Base-by-base conservation (phyloP, 805 yeast species). In the Ogataea pini region DNA sequence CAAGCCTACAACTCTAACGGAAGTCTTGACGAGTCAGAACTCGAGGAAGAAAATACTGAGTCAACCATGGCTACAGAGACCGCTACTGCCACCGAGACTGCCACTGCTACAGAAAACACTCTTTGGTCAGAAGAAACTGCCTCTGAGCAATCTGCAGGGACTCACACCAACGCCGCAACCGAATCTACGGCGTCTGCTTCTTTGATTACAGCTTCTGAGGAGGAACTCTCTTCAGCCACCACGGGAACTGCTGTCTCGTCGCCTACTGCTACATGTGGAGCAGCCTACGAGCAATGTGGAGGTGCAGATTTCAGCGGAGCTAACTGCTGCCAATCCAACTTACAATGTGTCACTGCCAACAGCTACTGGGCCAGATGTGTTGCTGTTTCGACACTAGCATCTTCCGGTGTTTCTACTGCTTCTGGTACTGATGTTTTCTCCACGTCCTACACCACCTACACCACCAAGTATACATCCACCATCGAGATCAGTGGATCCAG, bases 231-330 rank as follows among this genome's bases (percentile, higher is more conserved):
- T 3, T 31, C 18, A 16, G 34, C 25, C 10, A 33, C 32, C 5
- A 28, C 43, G 3, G 36, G 27, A 9, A 27, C 33, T 4, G 38
- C 24, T 6, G 31, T 27, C 25, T 44, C 46, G 2, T 27, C 49
- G 18, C 27, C 48, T 14, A 19, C 53, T 12, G 52, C 54, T 13
- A 40, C 54, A 5, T 63, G 67, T 47, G 64, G 59, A 14, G 44
- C 61, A 9, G 65, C 55, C 1, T 64, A 60, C 50, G 65, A 49
- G 12, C 68, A 64, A 47, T 64, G 68, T 50, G 68, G 68, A 32
- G 68, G 68, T 18, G 38, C 37, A 2, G 65, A 50, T 34, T 64
- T 48, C 38, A 36, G 53, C 2, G 68, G 68, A 13, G 60, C 43
- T 6, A 54, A 58, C 4, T 63, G 67, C 45, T 64, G 68, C 38